Conservation (phyloP, 805 yeast species). For the Candida arabinofermentans region DNA sequence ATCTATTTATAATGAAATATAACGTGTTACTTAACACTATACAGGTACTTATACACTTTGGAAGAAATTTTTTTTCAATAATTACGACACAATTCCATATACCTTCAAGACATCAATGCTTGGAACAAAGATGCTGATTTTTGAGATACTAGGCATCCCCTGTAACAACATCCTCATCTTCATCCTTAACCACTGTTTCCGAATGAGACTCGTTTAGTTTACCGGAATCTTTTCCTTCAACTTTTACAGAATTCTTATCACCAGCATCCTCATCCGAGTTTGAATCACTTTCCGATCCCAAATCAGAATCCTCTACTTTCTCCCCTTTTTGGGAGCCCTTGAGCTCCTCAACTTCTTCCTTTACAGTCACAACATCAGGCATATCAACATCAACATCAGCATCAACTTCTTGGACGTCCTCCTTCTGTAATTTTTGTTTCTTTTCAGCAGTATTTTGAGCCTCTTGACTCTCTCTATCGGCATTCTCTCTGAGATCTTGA, state of each 20-base stretch:
- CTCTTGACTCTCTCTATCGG: background rate
- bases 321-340: background rate
- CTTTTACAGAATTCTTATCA: background rate
- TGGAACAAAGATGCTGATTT: too few species aligned
- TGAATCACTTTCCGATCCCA: background rate
- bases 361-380: background rate
- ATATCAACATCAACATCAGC: background rate
- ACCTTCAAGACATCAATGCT: too few species aligned
- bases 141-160: too few species aligned
- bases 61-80: background rate
- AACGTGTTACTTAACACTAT: background rate
- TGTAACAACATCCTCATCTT: too few species aligned
- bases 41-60: background rate
- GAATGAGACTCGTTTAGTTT: too few species aligned
- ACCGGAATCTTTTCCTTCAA: too few species aligned
- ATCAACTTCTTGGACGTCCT: background rate
- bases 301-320: background rate
- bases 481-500: slow-evolving; percentile 21
- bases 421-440: background rate
- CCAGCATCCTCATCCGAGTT: background rate
- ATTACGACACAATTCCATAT: too few species aligned
- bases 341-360: background rate
- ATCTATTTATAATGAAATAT: too few species aligned
- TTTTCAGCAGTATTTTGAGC: background rate
- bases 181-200: too few species aligned